A percentile compares a stretch with the other conserved stretches of the same genome.
These are phyloP conservation scores for Botryosphaeria dothidea DNA, from an alignment of 2,329 filamentous ascomycete species.

Conservation along the genomic window DNA sequence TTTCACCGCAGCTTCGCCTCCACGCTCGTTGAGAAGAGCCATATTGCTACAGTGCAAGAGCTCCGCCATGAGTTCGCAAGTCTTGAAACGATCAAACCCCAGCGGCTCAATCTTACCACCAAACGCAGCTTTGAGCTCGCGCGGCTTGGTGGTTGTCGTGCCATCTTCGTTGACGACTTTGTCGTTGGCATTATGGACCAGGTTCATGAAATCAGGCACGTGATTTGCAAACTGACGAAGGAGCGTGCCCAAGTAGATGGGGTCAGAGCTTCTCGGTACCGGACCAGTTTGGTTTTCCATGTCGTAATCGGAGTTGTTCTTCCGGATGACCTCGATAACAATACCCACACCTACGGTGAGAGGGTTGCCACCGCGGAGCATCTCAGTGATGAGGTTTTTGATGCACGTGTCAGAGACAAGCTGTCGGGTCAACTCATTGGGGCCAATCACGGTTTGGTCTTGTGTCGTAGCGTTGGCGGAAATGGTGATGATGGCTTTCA, in stretches of 20 bases:
- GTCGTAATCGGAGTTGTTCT: conserved; percentile 99
- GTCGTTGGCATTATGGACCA: conserved; percentile 75
- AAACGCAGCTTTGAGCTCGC: conserved; percentile 82
- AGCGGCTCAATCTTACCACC: conserved; percentile 88
- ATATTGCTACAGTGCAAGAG: conserved; percentile 98
- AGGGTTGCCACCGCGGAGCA: conserved; percentile 91
- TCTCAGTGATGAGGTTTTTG: conserved; percentile 80
- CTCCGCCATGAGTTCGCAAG: conserved; percentile 97
- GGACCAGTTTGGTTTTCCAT: conserved; percentile 83
- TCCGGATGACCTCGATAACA: conserved; percentile 96
- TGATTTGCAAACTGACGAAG: conserved; percentile 86
- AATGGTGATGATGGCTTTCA: conserved; percentile 98
- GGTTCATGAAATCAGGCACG: conserved; percentile 89
- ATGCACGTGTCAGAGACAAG: conserved; percentile 86
- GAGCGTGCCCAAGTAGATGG: conserved; percentile 91
- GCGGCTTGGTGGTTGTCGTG: conserved; percentile 65
- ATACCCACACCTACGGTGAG: conserved; percentile 96
- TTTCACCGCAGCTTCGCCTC: conserved; percentile 83
- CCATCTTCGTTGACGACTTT: conserved; percentile 58
- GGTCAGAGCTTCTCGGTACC: conserved; percentile 81
- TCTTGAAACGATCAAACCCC: conserved; percentile 98
- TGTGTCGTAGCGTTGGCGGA: conserved; percentile 98
- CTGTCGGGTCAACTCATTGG: conserved; percentile 93
- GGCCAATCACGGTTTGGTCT: conserved; percentile 97
- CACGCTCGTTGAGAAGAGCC: conserved; percentile 88